Evolutionary conservation across 2,329 filamentous ascomycete genomes (phyloP).

Genomic region (Sarocladium strictum): DNA sequence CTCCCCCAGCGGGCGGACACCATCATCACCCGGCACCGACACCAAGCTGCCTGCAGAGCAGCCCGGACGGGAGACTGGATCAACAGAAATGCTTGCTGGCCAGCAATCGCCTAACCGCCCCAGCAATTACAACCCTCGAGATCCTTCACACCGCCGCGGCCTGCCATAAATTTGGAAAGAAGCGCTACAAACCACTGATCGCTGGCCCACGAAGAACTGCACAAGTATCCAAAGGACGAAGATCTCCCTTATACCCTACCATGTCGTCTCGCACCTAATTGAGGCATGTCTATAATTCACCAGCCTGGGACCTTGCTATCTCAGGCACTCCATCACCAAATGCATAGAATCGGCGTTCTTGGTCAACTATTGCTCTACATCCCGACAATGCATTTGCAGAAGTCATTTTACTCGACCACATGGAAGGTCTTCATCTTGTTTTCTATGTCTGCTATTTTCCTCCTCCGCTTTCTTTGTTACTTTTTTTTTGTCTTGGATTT

Average conservation of each 20-base stretch:
- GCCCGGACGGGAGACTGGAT: constrained; percentile 26
- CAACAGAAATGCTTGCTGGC: background rate
- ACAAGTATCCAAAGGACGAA: no score
- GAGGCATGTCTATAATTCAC: background rate
- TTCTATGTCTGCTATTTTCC: background rate
- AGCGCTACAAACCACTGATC: background rate
- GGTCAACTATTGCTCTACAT: background rate
- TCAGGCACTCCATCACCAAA: background rate
- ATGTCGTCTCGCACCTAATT: background rate
- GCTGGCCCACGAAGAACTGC: background rate
- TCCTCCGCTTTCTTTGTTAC: background rate
- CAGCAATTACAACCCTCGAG: background rate
- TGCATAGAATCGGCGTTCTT: constrained; percentile 8
- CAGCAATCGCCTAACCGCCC: background rate
- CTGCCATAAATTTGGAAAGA: background rate
- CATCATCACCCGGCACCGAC: constrained; percentile 37
- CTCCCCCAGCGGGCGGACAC: constrained; percentile 15
- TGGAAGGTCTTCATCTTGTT: background rate
- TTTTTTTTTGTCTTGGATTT: background rate
- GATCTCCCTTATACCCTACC: background rate
- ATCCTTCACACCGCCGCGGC: constrained; percentile 2
- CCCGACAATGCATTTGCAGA: background rate
- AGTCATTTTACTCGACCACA: background rate
- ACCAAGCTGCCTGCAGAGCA: constrained; percentile 57
- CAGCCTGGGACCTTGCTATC: background rate